Evolutionary conservation across 2,329 filamentous ascomycete species (phyloP).

Genomic region (Neonectria punicea): DNA sequence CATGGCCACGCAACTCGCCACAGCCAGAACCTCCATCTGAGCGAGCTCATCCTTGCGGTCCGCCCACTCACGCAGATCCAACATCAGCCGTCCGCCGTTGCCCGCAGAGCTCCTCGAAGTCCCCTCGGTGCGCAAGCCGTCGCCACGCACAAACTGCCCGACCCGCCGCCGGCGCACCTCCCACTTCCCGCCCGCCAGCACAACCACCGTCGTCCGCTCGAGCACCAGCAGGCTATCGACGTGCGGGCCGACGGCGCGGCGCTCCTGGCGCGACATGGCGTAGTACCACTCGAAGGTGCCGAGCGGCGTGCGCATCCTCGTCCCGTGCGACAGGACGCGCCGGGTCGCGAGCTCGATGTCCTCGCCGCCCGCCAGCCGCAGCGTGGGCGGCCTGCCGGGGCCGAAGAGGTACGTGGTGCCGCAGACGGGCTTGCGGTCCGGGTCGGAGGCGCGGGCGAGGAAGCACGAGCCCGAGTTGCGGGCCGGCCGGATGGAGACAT

Average conservation of each 20-base stretch:
- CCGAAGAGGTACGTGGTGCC: slow-evolving; percentile 68
- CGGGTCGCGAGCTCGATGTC: slow-evolving; percentile 44
- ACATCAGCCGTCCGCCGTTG: slow-evolving; percentile 60
- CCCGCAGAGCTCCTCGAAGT: slow-evolving; percentile 54
- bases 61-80: slow-evolving; percentile 53
- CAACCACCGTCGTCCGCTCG: slow-evolving; percentile 55
- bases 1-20: slow-evolving; percentile 69
- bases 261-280: slow-evolving; percentile 56
- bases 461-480: slow-evolving; percentile 59
- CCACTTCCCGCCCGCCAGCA: slow-evolving; percentile 40
- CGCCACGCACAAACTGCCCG: slow-evolving; percentile 57
- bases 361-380: slow-evolving; percentile 46
- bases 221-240: slow-evolving; percentile 60
- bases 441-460: slow-evolving; percentile 56
- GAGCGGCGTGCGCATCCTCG: slow-evolving; percentile 57
- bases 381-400: slow-evolving; percentile 60
- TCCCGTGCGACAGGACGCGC: slow-evolving; percentile 58
- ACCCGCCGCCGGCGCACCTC: slow-evolving; percentile 48
- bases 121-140: slow-evolving; percentile 52
- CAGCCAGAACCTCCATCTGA: slow-evolving; percentile 61
- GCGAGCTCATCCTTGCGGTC: slow-evolving; percentile 46
- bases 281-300: slow-evolving; percentile 69
- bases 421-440: slow-evolving; percentile 51
- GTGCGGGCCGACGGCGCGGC: slow-evolving; percentile 49
- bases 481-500: slow-evolving; percentile 61